Evolutionary conservation across 1,139 yeast species (phyloP).

Genomic region (Taphrina populina): DNA sequence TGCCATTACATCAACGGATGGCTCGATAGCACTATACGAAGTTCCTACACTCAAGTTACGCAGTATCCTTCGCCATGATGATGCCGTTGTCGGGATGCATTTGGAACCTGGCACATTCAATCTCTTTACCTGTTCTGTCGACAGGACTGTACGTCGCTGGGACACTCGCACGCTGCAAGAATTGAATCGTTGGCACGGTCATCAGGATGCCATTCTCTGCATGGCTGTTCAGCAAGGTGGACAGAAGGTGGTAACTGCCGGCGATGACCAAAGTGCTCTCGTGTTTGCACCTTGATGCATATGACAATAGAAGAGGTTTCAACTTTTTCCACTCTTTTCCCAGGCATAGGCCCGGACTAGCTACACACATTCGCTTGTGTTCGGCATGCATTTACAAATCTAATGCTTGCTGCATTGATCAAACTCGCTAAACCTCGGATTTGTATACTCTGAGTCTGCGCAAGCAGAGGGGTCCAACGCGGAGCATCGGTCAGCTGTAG

Average conservation of each 20-base stretch:
- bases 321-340: no score
- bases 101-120: slow-evolving; percentile 60
- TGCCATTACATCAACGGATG: slow-evolving; percentile 85
- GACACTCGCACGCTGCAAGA: slow-evolving; percentile 82
- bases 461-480: no score
- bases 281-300: slow-evolving; percentile 45
- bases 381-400: no score
- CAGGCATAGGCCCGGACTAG: no score
- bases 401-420: no score
- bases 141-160: slow-evolving; percentile 82
- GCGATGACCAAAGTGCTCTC: slow-evolving; percentile 92
- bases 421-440: no score
- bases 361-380: no score
- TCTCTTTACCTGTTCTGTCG: slow-evolving; percentile 73
- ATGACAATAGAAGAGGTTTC: no score
- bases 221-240: slow-evolving; percentile 67
- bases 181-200: slow-evolving; percentile 80
- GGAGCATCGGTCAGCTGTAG: no score
- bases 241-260: slow-evolving; percentile 81
- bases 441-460: no score
- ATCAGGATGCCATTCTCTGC: slow-evolving; percentile 88
- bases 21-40: slow-evolving; percentile 78
- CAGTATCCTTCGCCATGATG: slow-evolving; percentile 64
- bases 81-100: slow-evolving; percentile 76
- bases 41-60: slow-evolving; percentile 84